Conservation (phyloP, 1,139 yeast species). For the Candida labiduridarum region DNA sequence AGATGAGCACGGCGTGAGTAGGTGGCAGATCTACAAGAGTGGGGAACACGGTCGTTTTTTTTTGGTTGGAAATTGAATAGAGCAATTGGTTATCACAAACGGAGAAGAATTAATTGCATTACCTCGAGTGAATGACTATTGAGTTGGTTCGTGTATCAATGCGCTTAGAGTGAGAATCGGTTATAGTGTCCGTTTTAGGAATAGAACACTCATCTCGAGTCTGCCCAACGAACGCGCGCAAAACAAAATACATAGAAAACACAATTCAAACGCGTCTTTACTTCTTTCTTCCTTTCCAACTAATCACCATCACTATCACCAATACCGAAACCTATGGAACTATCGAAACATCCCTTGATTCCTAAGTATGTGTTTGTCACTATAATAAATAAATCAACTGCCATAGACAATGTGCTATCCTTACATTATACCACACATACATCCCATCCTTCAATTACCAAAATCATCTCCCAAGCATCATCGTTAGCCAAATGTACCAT, state of each 20-base stretch:
- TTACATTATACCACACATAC: constrained; percentile 32
- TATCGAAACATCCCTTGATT: constrained; percentile 13
- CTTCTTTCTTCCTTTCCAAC: not conserved
- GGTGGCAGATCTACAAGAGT: too few relatives aligned
- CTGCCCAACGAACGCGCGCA: too few relatives aligned
- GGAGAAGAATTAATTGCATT: too few relatives aligned
- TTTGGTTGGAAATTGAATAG: not conserved
- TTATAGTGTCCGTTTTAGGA: too few relatives aligned
- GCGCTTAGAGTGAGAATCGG: too few relatives aligned
- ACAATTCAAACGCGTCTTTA: not conserved
- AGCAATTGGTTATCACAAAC: too few relatives aligned
- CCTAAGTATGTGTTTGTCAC: constrained; percentile 13
- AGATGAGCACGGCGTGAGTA: not conserved
- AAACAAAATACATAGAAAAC: not conserved
- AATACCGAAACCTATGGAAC: constrained; percentile 6
- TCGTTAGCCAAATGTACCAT: constrained; percentile 21
- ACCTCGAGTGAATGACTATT: too few relatives aligned
- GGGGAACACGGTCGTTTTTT: not conserved
- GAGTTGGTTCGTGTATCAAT: too few relatives aligned
- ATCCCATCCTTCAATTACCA: constrained; percentile 23
- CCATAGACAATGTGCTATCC: constrained; percentile 27
- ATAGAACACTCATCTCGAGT: too few relatives aligned
- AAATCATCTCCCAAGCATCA: constrained; percentile 24
- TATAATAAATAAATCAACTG: constrained; percentile 16
- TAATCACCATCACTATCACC: not conserved